phyloP scores from a whole-genome alignment of 2,329 filamentous ascomycete species.

The Tolypocladium album region DNA sequence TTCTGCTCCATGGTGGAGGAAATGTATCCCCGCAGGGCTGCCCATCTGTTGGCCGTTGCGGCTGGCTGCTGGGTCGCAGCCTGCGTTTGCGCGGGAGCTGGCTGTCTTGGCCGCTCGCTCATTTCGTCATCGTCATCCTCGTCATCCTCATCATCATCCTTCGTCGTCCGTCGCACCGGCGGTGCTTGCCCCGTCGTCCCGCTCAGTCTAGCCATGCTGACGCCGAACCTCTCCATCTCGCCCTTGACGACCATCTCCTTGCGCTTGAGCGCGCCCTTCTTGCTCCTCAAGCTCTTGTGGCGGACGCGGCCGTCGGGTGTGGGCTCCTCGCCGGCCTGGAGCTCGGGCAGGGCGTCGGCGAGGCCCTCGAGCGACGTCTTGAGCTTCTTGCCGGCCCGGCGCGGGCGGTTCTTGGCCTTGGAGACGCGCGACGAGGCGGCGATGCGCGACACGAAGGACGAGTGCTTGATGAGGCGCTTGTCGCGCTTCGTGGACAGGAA shows the following conservation, averaged over 20 bases:
- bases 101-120: neutral
- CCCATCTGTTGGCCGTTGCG: constrained; percentile 56
- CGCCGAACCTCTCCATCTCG: constrained; percentile 76
- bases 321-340: constrained; percentile 33
- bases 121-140: constrained; percentile 6
- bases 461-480: constrained; percentile 74
- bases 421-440: constrained; percentile 38
- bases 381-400: constrained; percentile 66
- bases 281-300: constrained; percentile 63
- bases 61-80: constrained; percentile 9
- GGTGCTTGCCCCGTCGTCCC: constrained; percentile 18
- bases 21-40: constrained; percentile 73
- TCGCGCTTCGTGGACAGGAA: constrained; percentile 71
- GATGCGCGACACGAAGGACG: constrained; percentile 67
- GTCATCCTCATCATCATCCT: constrained; percentile 6
- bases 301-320: constrained; percentile 48
- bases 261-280: constrained; percentile 71
- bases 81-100: constrained; percentile 5
- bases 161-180: constrained; percentile 3
- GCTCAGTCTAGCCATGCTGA: constrained; percentile 68
- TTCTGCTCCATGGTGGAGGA: constrained; percentile 84
- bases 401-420: constrained; percentile 15
- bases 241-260: constrained; percentile 69
- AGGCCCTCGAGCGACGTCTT: constrained; percentile 64
- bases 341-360: constrained; percentile 67